Evolutionary conservation across 1,284 basidiomycete species (phyloP).

Genomic region (Puccinia horiana): DNA sequence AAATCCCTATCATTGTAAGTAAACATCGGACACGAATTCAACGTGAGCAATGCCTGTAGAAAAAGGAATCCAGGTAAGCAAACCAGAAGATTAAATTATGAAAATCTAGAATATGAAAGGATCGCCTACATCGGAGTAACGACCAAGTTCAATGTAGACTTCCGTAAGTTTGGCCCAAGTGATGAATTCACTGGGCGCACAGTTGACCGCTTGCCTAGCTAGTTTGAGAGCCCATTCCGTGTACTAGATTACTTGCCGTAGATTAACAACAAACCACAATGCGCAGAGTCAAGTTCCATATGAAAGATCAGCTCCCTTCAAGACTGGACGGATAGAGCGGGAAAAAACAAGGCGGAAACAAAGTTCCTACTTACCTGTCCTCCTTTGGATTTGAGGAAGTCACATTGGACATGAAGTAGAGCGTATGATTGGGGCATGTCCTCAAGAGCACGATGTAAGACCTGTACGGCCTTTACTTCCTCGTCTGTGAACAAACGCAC

Average conservation of each 20-base stretch:
- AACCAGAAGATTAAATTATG: slow-evolving; percentile 13
- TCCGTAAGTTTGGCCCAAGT: slow-evolving; percentile 98
- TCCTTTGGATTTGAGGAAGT: slow-evolving; percentile 80
- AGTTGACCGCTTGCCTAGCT: slow-evolving; percentile 89
- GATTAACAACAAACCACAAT: slow-evolving; percentile 13
- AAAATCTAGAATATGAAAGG: neutral
- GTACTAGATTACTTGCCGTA: slow-evolving; percentile 45
- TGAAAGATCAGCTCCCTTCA: neutral
- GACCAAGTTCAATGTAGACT: slow-evolving; percentile 83
- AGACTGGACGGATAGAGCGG: neutral
- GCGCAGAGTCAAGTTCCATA: neutral
- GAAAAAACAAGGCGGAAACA: neutral
- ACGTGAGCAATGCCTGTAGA: slow-evolving; percentile 75
- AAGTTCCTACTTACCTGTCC: slow-evolving; percentile 49
- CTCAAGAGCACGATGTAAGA: slow-evolving; percentile 81
- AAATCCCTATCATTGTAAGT: slow-evolving; percentile 96
- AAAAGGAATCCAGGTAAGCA: neutral
- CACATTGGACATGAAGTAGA: slow-evolving; percentile 88
- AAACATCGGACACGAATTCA: slow-evolving; percentile 99
- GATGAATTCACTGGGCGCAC: slow-evolving; percentile 94
- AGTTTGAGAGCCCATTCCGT: slow-evolving; percentile 85
- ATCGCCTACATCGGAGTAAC: slow-evolving; percentile 73
- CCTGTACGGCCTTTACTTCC: slow-evolving; percentile 95
- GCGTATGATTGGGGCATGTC: slow-evolving; percentile 88
- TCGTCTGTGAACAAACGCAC: slow-evolving; percentile 67